phyloP scores from a whole-genome alignment of 2,329 filamentous ascomycete genomes.

The Clonostachys solani region DNA sequence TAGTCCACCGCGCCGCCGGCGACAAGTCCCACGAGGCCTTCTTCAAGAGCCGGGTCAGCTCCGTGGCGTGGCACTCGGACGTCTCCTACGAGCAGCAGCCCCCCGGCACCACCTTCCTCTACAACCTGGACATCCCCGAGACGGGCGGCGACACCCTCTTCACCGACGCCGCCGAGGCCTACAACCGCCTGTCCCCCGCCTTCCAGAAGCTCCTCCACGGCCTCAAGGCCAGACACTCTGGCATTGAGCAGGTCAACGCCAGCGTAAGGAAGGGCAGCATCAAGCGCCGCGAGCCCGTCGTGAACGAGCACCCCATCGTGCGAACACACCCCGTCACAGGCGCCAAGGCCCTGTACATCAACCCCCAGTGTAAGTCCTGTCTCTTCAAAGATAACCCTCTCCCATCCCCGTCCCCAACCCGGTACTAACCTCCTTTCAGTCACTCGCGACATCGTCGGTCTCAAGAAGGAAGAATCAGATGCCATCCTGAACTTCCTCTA shows the following conservation, averaged over 20 bases:
- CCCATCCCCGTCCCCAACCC: background rate
- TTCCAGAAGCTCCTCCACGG: slow-evolving; percentile 81
- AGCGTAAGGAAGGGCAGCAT: slow-evolving; percentile 64
- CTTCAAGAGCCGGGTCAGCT: slow-evolving; percentile 67
- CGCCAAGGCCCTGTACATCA: slow-evolving; percentile 80
- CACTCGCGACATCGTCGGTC: slow-evolving; percentile 74
- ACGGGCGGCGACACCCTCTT: slow-evolving; percentile 86
- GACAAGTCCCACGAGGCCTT: slow-evolving; percentile 49
- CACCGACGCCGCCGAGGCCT: slow-evolving; percentile 74
- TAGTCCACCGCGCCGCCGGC: slow-evolving; percentile 66
- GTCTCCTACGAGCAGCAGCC: slow-evolving; percentile 86
- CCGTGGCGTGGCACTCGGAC: slow-evolving; percentile 85
- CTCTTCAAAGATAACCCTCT: background rate
- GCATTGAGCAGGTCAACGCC: slow-evolving; percentile 72
- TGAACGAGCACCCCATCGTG: slow-evolving; percentile 71
- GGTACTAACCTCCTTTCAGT: slow-evolving; percentile 38
- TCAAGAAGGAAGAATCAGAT: slow-evolving; percentile 85
- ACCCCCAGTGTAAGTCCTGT: slow-evolving; percentile 66
- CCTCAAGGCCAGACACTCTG: slow-evolving; percentile 76
- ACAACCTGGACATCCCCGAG: slow-evolving; percentile 76
- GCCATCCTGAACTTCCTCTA: slow-evolving; percentile 68
- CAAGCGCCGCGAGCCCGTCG: slow-evolving; percentile 68
- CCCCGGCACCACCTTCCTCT: slow-evolving; percentile 85
- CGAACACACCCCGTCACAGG: slow-evolving; percentile 79
- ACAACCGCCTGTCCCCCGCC: slow-evolving; percentile 71